A percentile compares a stretch with the other conserved stretches of the same genome.
phyloP scores from a whole-genome alignment of 306 rosid species.

The Trichosanthes truncata region DNA sequence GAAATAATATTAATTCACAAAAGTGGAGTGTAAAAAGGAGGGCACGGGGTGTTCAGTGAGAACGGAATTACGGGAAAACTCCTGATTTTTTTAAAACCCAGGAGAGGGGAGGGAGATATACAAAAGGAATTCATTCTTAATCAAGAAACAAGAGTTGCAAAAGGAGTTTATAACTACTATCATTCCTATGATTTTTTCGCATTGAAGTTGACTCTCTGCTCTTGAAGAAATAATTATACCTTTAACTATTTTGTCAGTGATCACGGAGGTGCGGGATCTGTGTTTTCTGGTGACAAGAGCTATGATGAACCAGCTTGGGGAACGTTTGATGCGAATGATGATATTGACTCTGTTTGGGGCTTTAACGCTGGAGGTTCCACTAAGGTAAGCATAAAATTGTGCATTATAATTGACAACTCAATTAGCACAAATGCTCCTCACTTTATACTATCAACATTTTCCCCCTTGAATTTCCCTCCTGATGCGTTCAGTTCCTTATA shows the following conservation, averaged over 20 bases:
- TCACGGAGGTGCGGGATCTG: constrained; percentile 50
- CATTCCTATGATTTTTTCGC: not conserved
- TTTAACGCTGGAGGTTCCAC: constrained; percentile 43
- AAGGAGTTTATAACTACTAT: not conserved
- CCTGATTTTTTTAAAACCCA: not conserved
- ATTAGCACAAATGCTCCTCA: not conserved
- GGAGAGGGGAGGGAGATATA: not conserved
- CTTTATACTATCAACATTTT: not conserved
- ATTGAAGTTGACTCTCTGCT: not conserved
- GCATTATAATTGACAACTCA: not conserved
- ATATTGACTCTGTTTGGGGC: constrained; percentile 84
- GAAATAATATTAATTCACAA: not conserved
- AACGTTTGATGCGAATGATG: constrained; percentile 69
- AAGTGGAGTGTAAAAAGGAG: not conserved
- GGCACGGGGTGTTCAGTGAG: not conserved
- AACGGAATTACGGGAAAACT: not conserved
- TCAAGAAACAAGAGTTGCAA: not conserved
- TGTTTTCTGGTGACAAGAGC: constrained; percentile 56
- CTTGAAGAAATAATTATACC: not conserved
- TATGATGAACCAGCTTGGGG: constrained; percentile 88
- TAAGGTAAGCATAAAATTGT: constrained; percentile 40
- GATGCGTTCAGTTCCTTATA: not conserved
- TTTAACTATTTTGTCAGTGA: constrained; percentile 35
- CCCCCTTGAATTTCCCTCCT: not conserved
- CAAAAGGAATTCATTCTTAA: not conserved